phyloP scores from a whole-genome alignment of 2,329 filamentous ascomycete species.

The Penicillium sp. region DNA sequence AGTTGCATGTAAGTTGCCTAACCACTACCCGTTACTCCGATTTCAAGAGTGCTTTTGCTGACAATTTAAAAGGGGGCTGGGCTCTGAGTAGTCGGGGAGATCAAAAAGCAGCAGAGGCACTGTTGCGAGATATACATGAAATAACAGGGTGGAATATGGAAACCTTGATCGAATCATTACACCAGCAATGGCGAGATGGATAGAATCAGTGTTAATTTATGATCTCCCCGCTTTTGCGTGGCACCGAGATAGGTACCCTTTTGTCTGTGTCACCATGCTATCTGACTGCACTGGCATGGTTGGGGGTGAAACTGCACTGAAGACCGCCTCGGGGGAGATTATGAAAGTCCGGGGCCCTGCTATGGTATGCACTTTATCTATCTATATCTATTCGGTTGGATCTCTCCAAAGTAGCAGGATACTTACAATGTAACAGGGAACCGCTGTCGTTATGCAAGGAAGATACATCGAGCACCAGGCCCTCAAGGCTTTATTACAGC shows the following conservation, averaged over 20 bases:
- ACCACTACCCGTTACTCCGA: background rate
- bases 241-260: conserved; percentile 69
- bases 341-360: conserved; percentile 63
- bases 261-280: conserved; percentile 70
- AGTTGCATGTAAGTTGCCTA: conserved; percentile 27
- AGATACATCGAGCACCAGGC: conserved; percentile 68
- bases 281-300: conserved; percentile 66
- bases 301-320: conserved; percentile 66
- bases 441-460: conserved; percentile 65
- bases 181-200: conserved; percentile 27
- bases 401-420: no score
- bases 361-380: conserved; percentile 45
- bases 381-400: no score
- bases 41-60: background rate
- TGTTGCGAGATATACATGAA: conserved; percentile 25
- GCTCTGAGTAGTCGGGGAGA: conserved; percentile 28
- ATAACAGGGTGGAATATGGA: conserved; percentile 34
- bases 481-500: conserved; percentile 59
- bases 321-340: conserved; percentile 57
- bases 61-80: conserved; percentile 26
- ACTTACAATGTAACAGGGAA: conserved; percentile 18
- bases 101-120: conserved; percentile 28
- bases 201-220: conserved; percentile 14
- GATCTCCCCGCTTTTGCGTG: conserved; percentile 60
- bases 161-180: conserved; percentile 24